Evolutionary conservation across 192 early-diverging fungal genomes (phyloP), one percentile per base, ranked within the genome.

Genomic region (Gonapodya prolifera): DNA sequence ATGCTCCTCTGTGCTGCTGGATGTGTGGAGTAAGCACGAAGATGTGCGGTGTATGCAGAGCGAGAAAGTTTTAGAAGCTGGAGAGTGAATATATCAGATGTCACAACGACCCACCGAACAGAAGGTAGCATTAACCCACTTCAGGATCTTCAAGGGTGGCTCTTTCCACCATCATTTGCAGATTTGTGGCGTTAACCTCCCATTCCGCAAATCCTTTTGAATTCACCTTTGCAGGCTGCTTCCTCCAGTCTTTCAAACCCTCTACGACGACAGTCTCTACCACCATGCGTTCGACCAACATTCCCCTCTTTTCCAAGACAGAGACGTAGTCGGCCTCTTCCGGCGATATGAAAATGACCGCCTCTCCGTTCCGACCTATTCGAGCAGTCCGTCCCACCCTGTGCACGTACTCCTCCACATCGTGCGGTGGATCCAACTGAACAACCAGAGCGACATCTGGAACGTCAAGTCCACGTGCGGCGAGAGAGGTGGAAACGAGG

Each of bases 361-460:
- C 96, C 75, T 91, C 87, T 77, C 98, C 98, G 32, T 90, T 87
- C 61, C 92, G 87, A 36, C 98, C 98, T 2, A 98, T 82, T 78
- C 98, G 93, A 30, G 98, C 98, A 28, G 98, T 99, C 34, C 98
- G 91, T 33, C 98, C 98, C 23, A 95, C 92, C 77, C 98, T 91
- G 86, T 99, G 98, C 35, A 98, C 93, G 82, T 99, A 99, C 71
- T 97, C 96, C 34, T 91, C 89, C 13, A 94, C 84, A 81, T 96
- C 96, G n/a, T 91, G 85, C 8, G 98, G 98, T 35, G 96, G 92
- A 81, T 99, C 98, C 78, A 95, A 98, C 83, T 99, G 98, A 61
- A 99, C 86, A 80, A 99, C 95, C 69, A 87, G 87, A 31, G 89
- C 87, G 30, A 98, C 94, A 81, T 98, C 92, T 30, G 96, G 95